These are phyloP conservation scores for Agaricus subrufescens DNA, from an alignment of 768 basidiomycete species.

Conservation along the genomic window DNA sequence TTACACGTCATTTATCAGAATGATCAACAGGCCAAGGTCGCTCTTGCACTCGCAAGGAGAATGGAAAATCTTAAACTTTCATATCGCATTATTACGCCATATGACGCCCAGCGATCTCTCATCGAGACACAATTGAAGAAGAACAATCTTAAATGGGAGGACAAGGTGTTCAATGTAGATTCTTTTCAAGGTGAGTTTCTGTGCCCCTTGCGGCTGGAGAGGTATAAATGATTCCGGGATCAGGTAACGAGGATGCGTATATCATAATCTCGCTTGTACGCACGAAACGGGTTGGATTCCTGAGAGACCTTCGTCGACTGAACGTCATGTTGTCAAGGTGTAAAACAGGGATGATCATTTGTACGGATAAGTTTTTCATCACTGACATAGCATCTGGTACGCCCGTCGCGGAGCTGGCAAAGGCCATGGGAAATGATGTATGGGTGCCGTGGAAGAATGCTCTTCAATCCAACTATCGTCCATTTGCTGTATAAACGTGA, in stretches of 20 bases:
- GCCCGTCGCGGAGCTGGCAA: slow-evolving; percentile 28
- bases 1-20: slow-evolving; percentile 37
- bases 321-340: slow-evolving; percentile 78
- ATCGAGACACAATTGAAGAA: slow-evolving; percentile 48
- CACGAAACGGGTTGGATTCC: slow-evolving; percentile 40
- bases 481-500: slow-evolving; percentile 6
- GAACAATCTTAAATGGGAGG: slow-evolving; percentile 43
- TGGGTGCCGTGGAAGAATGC: slow-evolving; percentile 14
- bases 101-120: slow-evolving; percentile 59
- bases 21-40: slow-evolving; percentile 39
- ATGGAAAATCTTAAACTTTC: slow-evolving; percentile 32
- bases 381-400: slow-evolving; percentile 25
- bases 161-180: slow-evolving; percentile 74
- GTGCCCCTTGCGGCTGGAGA: neutral
- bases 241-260: slow-evolving; percentile 67
- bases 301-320: slow-evolving; percentile 50
- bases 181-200: slow-evolving; percentile 61
- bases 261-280: slow-evolving; percentile 16
- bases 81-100: slow-evolving; percentile 68
- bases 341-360: slow-evolving; percentile 64
- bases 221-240: neutral
- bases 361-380: slow-evolving; percentile 51
- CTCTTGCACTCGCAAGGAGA: slow-evolving; percentile 39
- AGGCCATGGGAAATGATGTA: slow-evolving; percentile 14
- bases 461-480: slow-evolving; percentile 4